phyloP scores from a whole-genome alignment of 2,329 filamentous ascomycete species.

The Cucurbitaria berberidis region DNA sequence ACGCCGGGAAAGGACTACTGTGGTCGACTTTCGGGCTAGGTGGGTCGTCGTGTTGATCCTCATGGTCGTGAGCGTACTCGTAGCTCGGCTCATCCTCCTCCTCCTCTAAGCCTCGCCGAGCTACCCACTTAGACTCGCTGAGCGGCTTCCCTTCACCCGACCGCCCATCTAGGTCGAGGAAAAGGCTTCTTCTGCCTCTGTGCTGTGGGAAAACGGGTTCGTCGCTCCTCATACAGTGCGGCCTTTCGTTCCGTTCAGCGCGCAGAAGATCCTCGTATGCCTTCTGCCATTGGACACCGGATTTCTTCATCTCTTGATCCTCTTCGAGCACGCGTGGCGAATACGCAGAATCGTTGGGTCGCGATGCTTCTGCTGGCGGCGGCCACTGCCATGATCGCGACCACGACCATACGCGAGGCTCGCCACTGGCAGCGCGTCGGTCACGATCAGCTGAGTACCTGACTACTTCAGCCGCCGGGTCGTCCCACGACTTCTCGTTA shows the following conservation, averaged over 20 bases:
- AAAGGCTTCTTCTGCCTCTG: constrained; percentile 9
- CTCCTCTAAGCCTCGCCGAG: constrained; percentile 3
- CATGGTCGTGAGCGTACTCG: constrained; percentile 41
- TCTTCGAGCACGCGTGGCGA: constrained; percentile 62
- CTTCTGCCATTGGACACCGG: constrained; percentile 58
- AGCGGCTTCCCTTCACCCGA: neutral
- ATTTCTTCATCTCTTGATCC: constrained; percentile 46
- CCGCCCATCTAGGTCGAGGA: neutral
- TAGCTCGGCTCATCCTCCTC: constrained; percentile 40
- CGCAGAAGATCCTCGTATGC: constrained; percentile 66
- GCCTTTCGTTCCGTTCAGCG: constrained; percentile 34
- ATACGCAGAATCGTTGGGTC: constrained; percentile 45
- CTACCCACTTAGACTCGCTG: neutral
- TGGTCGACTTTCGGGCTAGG: constrained; percentile 34
- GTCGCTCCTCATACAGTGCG: constrained; percentile 3
- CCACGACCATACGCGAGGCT: constrained; percentile 14
- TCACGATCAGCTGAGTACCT: neutral
- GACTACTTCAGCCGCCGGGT: neutral
- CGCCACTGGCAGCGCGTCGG: neutral
- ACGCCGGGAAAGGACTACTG: constrained; percentile 4
- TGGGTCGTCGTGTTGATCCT: constrained; percentile 44
- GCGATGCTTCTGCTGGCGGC: constrained; percentile 14
- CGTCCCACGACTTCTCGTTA: constrained; percentile 10
- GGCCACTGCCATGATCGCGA: constrained; percentile 30
- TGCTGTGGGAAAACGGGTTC: neutral